A percentile compares a stretch with the other conserved stretches of the same genome.
phyloP scores from a whole-genome alignment of 2,329 filamentous ascomycete genomes.

The Davidsoniella eucalypti region DNA sequence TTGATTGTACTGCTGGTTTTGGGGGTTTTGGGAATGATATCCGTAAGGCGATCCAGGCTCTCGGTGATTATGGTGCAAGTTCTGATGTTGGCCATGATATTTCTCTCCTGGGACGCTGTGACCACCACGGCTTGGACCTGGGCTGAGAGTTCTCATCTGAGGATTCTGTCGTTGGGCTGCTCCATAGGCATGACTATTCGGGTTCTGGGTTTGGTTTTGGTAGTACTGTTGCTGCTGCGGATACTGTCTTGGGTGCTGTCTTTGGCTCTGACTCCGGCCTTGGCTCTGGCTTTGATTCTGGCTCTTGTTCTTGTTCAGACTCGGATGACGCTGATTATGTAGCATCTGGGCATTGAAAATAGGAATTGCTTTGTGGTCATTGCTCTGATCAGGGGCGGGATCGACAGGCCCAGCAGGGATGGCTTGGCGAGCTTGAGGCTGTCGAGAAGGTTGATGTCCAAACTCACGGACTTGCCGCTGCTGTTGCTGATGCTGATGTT shows the following conservation, averaged over 20 bases:
- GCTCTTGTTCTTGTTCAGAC: background rate
- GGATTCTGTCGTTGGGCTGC: background rate
- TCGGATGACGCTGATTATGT: background rate
- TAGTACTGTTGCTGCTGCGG: background rate
- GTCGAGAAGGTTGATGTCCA: background rate
- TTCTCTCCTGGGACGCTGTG: background rate
- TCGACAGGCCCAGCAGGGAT: slow-evolving; percentile 2
- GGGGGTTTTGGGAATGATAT: background rate
- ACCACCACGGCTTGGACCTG: background rate
- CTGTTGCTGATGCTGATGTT: background rate
- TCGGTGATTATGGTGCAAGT: background rate
- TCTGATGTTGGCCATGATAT: background rate
- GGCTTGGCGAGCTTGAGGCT: background rate
- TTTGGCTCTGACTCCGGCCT: background rate
- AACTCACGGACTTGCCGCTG: slow-evolving; percentile 5
- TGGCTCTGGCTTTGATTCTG: background rate
- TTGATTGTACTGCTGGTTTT: background rate
- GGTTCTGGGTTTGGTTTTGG: background rate
- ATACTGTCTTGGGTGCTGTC: slow-evolving; percentile 2
- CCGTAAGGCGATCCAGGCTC: slow-evolving; percentile 4
- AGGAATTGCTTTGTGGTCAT: background rate
- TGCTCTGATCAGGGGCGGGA: background rate
- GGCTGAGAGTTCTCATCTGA: background rate
- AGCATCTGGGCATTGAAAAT: background rate
- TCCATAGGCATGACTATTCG: background rate